Evolutionary conservation across 352 stramenopile species (phyloP), one percentile per base, ranked within the genome.

Genomic region (Phytophthora quininea): DNA sequence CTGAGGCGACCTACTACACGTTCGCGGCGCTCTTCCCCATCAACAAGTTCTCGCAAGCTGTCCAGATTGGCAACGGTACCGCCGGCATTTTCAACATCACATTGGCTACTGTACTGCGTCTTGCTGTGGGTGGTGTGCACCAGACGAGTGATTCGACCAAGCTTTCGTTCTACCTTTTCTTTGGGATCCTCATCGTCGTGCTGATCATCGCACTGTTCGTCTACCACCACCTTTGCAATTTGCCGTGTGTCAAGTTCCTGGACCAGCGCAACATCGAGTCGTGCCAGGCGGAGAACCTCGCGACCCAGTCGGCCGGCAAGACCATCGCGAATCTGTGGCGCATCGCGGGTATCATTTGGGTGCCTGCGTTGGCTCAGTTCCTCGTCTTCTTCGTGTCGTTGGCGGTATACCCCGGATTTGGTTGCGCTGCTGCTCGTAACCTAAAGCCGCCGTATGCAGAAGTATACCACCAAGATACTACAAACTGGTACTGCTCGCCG

Each of bases 31-130:
- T 91, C 2, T 91, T 91, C 62, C 83, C 80, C 2, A 62, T 80
- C n/a, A 69, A 83, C 59, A 88, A 88, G 58, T 90, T 86, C 62
- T 88, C 78, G 4, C 86, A 91, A 54, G 79, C 77, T 4, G 75
- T 92, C 29, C 83, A 91, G 62, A 83, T 91, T 38, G 83, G 79
- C 31, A 88, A 90, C 54, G 73, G 73, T n/a, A 66, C 47, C 5
- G 77, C 77, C 0, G 82, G 76, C 24, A 71, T 86, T 29, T 33
- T 89, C 48, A 90, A 90, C 72, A 80, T 89, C 54, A 79, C 77
- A n/a, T 53, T 86, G 37, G 61, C 67, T 1, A 91, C 82, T 29
- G 14, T 92, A 5, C 59, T 92, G n/a, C 76, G 77, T 48, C 60
- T 89, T 7, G 60, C 76, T 1, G 76, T 90, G 3, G 80, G 78